Percentiles rank a stretch among this genome's conserved stretches.
These are phyloP conservation scores for Penicillium sp. DNA, from an alignment of 2,329 filamentous ascomycete genomes.

Conservation along the genomic window DNA sequence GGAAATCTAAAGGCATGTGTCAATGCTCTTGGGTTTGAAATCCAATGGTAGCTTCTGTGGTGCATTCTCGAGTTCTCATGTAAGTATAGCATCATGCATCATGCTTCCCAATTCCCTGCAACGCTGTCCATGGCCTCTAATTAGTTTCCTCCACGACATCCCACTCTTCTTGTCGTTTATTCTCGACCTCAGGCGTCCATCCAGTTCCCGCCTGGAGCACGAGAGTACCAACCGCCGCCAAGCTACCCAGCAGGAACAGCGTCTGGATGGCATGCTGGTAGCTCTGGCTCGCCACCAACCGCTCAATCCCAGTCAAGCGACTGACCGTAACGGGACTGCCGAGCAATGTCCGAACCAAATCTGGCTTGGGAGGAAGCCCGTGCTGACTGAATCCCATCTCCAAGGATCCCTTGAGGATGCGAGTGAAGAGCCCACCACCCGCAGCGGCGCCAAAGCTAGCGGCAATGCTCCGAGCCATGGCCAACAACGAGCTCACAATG, in stretches of 20 bases:
- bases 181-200: conserved; percentile 44
- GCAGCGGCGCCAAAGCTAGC: conserved; percentile 78
- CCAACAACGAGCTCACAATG: conserved; percentile 70
- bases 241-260: conserved; percentile 53
- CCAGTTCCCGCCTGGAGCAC: conserved; percentile 59
- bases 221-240: conserved; percentile 49
- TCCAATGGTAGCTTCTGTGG: too few species aligned
- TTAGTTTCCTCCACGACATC: background rate
- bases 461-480: conserved; percentile 78
- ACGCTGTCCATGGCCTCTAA: too few species aligned
- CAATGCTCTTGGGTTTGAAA: too few species aligned
- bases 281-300: conserved; percentile 50
- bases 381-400: conserved; percentile 55
- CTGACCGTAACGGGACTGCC: conserved; percentile 59
- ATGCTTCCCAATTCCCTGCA: too few species aligned
- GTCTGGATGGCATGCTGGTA: conserved; percentile 55
- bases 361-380: conserved; percentile 37
- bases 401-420: conserved; percentile 57
- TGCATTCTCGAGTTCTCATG: too few species aligned
- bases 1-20: too few species aligned
- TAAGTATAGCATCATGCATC: too few species aligned
- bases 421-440: conserved; percentile 70
- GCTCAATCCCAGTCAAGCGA: conserved; percentile 50
- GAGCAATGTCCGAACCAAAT: conserved; percentile 54
- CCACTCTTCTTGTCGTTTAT: conserved; percentile 4